Conservation (phyloP, 2,329 filamentous ascomycete genomes). For the Ploettnerulaceae sp. region DNA sequence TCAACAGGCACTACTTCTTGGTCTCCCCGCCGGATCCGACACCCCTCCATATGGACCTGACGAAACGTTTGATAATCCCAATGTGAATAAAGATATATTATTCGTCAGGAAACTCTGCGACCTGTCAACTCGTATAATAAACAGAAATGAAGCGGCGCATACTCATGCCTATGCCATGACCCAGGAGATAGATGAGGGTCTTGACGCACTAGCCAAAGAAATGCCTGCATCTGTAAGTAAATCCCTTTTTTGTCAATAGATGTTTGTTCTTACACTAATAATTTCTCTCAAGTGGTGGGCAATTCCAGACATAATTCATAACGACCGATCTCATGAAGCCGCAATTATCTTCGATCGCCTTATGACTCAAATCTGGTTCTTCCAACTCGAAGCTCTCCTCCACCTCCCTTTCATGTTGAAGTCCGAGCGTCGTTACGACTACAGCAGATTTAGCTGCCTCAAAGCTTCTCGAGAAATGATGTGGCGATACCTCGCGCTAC, state of each 20-base stretch:
- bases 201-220: slow-evolving; percentile 26
- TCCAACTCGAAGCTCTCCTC: slow-evolving; percentile 27
- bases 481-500: slow-evolving; percentile 26
- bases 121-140: slow-evolving; percentile 26
- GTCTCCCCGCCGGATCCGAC: slow-evolving; percentile 23
- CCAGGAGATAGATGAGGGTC: slow-evolving; percentile 31
- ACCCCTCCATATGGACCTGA: slow-evolving; percentile 20
- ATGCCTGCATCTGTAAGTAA: too few relatives aligned
- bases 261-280: too few relatives aligned
- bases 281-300: slow-evolving; percentile 32
- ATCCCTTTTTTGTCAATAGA: too few relatives aligned
- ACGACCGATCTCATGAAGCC: slow-evolving; percentile 12
- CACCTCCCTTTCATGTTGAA: slow-evolving; percentile 34
- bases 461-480: slow-evolving; percentile 30
- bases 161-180: slow-evolving; percentile 28
- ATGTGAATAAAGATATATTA: slow-evolving; percentile 20
- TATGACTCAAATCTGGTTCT: slow-evolving; percentile 31
- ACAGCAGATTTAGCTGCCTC: slow-evolving; percentile 31
- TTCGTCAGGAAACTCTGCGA: slow-evolving; percentile 24
- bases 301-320: slow-evolving; percentile 18
- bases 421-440: slow-evolving; percentile 32
- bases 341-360: slow-evolving; percentile 23
- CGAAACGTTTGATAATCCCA: slow-evolving; percentile 28
- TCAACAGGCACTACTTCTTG: slow-evolving; percentile 27
- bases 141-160: slow-evolving; percentile 27